Base-by-base conservation (phyloP, 2,329 filamentous ascomycete genomes). In the Fusarium marasasianum region DNA sequence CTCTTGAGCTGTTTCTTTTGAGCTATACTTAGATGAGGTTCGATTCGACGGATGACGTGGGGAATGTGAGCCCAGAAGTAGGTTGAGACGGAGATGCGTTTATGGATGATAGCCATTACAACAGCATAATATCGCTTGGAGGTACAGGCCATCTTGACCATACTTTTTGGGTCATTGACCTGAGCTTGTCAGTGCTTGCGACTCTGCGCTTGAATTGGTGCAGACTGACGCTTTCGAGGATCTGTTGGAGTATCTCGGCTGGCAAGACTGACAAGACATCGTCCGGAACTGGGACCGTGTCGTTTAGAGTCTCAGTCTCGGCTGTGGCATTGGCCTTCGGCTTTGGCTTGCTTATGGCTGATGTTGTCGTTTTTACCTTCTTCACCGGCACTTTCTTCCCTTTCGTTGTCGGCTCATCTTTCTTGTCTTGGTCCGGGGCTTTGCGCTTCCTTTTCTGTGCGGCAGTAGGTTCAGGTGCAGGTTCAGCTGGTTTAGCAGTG, bases 1-100 rank as follows among this genome's bases (percentile, higher is more conserved):
- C 13, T 41, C 35, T 44, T 37, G 3, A 72, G 24, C 31, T 72
- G 47, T 18, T 59, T 63, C 29, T 68, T 72, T 5, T 72, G 68
- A 0, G 54, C 31, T 1, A 72, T 72, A 10, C 40, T 69, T 1
- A 72, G 48, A 22, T 65, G 50, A 1, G 70, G 41, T 5, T 69
- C 69, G 4, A 69, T 10, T 0, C 26, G 48, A 1, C 50, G 50
- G 14, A 72, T 60, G 9, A 54, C 20, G 5, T 57, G n/a, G 12
- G 63, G 31, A 1, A 60, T 60, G 1, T 56, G 53, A 1, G 41
- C 13, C 41, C 26, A 45, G 18, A 31, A 59, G 8, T 1, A 2
- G 9, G 43, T 29, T 22, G 15, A 8, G 37, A 72, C 40, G 3
- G 63, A 24, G 29, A 69, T 38, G 20, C 47, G 54, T 1, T 55